phyloP scores from a whole-genome alignment of 176 grass and related monocot genomes.

The Leersia perrieri region DNA sequence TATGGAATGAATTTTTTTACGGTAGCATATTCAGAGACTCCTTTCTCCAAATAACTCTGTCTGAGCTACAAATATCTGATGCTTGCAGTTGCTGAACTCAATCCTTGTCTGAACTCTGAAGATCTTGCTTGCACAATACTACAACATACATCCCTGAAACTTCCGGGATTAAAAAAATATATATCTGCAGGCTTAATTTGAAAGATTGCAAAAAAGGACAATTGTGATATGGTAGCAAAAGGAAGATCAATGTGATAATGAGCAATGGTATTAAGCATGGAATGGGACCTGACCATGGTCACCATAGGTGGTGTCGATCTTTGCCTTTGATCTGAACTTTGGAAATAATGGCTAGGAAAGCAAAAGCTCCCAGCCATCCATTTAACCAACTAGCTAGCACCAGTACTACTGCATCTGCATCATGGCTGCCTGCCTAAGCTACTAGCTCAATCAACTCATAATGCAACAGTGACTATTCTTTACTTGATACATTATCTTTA shows the following conservation, averaged over 20 bases:
- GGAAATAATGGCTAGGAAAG: conserved; percentile 25
- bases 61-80: background rate
- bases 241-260: conserved; percentile 18
- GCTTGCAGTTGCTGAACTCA: background rate
- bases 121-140: background rate
- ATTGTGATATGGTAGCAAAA: conserved; percentile 14
- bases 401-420: background rate
- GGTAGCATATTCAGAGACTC: background rate
- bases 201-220: conserved; percentile 1
- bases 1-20: background rate
- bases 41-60: background rate
- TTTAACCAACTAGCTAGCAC: background rate
- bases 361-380: conserved; percentile 10
- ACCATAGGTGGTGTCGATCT: background rate
- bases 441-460: background rate
- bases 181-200: background rate
- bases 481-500: background rate
- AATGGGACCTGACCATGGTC: conserved; percentile 14
- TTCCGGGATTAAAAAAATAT: background rate
- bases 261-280: conserved; percentile 22
- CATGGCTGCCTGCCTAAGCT: conserved; percentile 2
- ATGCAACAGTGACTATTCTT: conserved; percentile 8
- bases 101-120: background rate
- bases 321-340: background rate
- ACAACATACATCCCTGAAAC: background rate